phyloP scores from a whole-genome alignment of 2,329 filamentous ascomycete species.

The Fusarium staphyleae region DNA sequence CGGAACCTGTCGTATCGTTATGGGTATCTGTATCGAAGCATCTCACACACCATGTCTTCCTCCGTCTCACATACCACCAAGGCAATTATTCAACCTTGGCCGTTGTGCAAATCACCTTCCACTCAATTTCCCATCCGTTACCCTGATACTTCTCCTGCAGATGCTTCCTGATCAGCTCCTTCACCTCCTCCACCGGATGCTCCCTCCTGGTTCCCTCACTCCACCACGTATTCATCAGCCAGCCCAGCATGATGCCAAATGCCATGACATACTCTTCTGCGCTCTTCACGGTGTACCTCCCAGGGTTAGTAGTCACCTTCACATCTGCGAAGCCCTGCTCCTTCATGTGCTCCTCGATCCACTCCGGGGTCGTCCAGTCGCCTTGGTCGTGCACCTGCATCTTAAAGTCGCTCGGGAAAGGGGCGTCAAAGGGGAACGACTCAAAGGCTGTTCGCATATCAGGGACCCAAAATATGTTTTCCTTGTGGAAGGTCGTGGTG shows the following conservation, averaged over 20 bases:
- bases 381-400: conserved; percentile 52
- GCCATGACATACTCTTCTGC: conserved; percentile 47
- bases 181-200: conserved; percentile 49
- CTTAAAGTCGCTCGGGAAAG: conserved; percentile 44
- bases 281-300: conserved; percentile 42
- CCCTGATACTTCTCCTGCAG: conserved; percentile 50
- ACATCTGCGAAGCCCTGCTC: conserved; percentile 50
- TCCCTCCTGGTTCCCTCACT: conserved; percentile 48
- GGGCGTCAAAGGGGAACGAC: conserved; percentile 51
- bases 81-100: conserved; percentile 29
- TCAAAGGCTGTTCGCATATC: conserved; percentile 51
- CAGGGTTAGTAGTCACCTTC: conserved; percentile 43
- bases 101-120: conserved; percentile 37
- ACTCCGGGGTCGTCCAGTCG: conserved; percentile 50
- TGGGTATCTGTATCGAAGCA: not conserved
- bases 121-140: conserved; percentile 39
- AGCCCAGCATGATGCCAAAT: conserved; percentile 51
- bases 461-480: conserved; percentile 47
- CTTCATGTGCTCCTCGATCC: conserved; percentile 48
- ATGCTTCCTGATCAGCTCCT: conserved; percentile 45
- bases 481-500: conserved; percentile 48
- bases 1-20: too few relatives aligned
- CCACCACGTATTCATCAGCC: conserved; percentile 50
- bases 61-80: too few relatives aligned
- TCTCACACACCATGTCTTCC: not conserved